phyloP scores from a whole-genome alignment of 371 early-diverging fungal genomes.

The Aphelidium insulamus region DNA sequence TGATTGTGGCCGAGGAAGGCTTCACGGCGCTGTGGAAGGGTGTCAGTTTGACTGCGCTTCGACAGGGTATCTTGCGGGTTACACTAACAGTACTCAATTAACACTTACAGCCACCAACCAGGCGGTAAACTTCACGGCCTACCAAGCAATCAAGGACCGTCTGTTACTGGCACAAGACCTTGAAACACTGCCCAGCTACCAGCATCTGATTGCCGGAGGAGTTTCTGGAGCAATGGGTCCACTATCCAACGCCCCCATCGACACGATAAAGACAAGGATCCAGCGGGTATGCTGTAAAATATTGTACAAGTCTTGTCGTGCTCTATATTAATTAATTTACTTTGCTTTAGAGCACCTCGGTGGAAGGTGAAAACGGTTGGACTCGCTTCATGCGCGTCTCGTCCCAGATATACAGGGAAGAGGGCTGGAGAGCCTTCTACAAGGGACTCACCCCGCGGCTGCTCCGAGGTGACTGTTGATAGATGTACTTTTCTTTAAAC shows the following conservation, averaged over 20 bases:
- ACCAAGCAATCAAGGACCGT: constrained; percentile 66
- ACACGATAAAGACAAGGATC: constrained; percentile 94
- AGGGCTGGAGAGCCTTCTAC: constrained; percentile 83
- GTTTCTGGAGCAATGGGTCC: constrained; percentile 94
- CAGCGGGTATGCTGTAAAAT: too few species aligned
- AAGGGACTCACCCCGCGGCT: constrained; percentile 87
- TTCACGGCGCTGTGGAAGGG: constrained; percentile 80
- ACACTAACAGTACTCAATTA: background rate
- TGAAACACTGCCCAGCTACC: constrained; percentile 75
- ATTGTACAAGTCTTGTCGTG: background rate
- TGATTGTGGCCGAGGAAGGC: constrained; percentile 83
- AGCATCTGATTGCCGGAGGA: constrained; percentile 71
- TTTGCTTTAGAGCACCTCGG: constrained; percentile 20
- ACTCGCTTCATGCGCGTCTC: constrained; percentile 51
- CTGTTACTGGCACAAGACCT: constrained; percentile 47
- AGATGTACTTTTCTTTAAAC: background rate
- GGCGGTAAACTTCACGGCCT: constrained; percentile 93
- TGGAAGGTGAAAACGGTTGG: constrained; percentile 47
- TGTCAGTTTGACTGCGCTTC: constrained; percentile 73
- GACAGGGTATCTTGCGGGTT: constrained; percentile 38
- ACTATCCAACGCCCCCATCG: constrained; percentile 86
- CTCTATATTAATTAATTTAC: background rate
- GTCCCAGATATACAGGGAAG: constrained; percentile 42
- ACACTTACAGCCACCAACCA: constrained; percentile 71
- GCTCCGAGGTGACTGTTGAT: constrained; percentile 29